phyloP scores from a whole-genome alignment of 371 early-diverging fungal species.

The Mortierella sp. region DNA sequence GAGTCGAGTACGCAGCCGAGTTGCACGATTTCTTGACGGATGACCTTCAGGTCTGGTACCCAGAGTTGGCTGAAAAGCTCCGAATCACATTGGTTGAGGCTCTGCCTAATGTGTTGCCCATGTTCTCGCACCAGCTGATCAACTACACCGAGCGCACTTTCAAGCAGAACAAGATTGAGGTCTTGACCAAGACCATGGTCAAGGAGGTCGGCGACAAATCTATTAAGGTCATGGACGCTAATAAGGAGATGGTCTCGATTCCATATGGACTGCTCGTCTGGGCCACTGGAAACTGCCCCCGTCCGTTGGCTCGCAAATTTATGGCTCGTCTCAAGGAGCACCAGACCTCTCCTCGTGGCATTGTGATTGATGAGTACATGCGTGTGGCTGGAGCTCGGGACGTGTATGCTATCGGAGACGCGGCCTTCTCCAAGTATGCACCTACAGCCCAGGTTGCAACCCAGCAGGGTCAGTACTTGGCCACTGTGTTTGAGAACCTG shows the following conservation, averaged over 20 bases:
- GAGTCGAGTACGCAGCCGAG: conserved; percentile 96
- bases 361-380: conserved; percentile 87
- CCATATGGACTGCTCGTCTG: conserved; percentile 93
- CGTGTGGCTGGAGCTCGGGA: conserved; percentile 76
- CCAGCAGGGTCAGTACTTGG: conserved; percentile 90
- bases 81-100: conserved; percentile 93
- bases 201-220: conserved; percentile 87
- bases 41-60: conserved; percentile 88
- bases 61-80: conserved; percentile 83
- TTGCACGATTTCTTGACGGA: conserved; percentile 91
- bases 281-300: conserved; percentile 95
- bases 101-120: conserved; percentile 85
- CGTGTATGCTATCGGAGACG: conserved; percentile 92
- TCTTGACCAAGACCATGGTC: conserved; percentile 90
- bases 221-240: conserved; percentile 79
- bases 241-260: conserved; percentile 71
- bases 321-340: conserved; percentile 73
- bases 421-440: conserved; percentile 85
- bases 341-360: conserved; percentile 85
- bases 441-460: conserved; percentile 95
- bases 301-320: conserved; percentile 80
- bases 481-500: conserved; percentile 70
- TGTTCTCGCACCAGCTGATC: conserved; percentile 89
- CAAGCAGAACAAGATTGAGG: conserved; percentile 84
- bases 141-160: conserved; percentile 92